Evolutionary conservation across 805 yeast species (phyloP), one percentile per base, ranked within the genome.

Genomic region (Hanseniaspora nectarophila): DNA sequence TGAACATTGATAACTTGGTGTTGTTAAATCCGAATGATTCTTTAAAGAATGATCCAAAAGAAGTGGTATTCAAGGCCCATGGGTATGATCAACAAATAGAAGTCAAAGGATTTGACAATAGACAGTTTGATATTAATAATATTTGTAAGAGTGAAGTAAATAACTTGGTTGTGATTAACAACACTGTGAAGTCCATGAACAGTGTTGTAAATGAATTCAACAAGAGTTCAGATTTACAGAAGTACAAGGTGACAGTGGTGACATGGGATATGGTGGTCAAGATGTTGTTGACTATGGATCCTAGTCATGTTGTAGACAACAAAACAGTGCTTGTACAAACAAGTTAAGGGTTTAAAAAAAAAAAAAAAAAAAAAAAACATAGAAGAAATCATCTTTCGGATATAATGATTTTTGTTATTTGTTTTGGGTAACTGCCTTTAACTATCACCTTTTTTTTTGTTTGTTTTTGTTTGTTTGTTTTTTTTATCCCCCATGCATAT

Each of bases 231-330:
- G n/a, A 21, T 1, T 15, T 37, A 3, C 4, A 42, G 16, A 28
- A 26, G 13, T 26, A 23, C 12, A 18, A 31, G 28, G 13, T 26
- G 7, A 24, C 62, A 34, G 59, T 62, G 5, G 64, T 65, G 3
- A 64, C 63, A 39, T 66, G 69, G 69, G 59, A 66, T 38, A 65
- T 67, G 67, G 60, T 64, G 38, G 65, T 65, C 10, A 54, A 61
- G 21, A 55, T 58, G 38, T 60, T 66, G 20, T 61, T 65, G 44
- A 56, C 49, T 5, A 56, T 64, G 18, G 60, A 62, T 3, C 58
- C 57, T 7, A 54, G 55, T 28, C 21, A 49, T 4, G 20, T 29
- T 8, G 33, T 28, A 15, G 40, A 38, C 34, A 45, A 53, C 24
- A 55, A 46, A 26, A 54, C 56, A 7, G 39, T 43, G 5, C 18